Evolutionary conservation across 306 rosid species (phyloP), one percentile per base, ranked within the genome.

Genomic region (Potentilla sterilis): DNA sequence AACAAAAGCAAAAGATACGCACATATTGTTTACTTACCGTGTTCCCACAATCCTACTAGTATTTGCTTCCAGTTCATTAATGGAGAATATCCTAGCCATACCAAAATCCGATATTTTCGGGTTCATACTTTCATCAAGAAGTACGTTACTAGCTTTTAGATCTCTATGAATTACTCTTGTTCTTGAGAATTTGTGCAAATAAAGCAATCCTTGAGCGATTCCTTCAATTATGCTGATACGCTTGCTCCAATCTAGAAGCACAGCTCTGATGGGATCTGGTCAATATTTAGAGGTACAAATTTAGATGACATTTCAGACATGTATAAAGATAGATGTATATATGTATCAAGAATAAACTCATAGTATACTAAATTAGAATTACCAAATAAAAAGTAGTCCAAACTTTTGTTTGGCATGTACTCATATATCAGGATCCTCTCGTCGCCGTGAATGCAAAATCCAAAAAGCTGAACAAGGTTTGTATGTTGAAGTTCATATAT

Each of bases 1-100:
- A n/a, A n/a, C n/a, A n/a, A n/a, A n/a, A n/a, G n/a, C 38, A 37
- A 37, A 37, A 37, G 38, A 37, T n/a, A n/a, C n/a, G n/a, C n/a
- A n/a, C 22, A 64, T 8, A 34, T 22, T 19, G 19, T 77, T 24
- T 69, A 70, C 86, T 79, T 73, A 75, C 76, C 40, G 52, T 66
- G 86, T 79, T 7, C 86, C 83, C 24, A 79, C 81, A 61, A 79
- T 62, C 59, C 70, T 7, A 2, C 14, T 11, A 11, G 86, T 67
- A 2, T 72, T 72, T 55, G 32, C 51, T 34, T 71, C 67, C 24
- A 72, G 22, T 55, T 79, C 77, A 63, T 46, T 72, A 15, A 54
- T 61, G 2, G 34, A 28, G 40, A 59, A 59, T 40, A 74, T 62
- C 41, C 68, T 74, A 16, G 68, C 68, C 57, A 58, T 0, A 6